These are phyloP conservation scores for Eimeria maxima DNA, from an alignment of 169 alveolate species.

Conservation along the genomic window DNA sequence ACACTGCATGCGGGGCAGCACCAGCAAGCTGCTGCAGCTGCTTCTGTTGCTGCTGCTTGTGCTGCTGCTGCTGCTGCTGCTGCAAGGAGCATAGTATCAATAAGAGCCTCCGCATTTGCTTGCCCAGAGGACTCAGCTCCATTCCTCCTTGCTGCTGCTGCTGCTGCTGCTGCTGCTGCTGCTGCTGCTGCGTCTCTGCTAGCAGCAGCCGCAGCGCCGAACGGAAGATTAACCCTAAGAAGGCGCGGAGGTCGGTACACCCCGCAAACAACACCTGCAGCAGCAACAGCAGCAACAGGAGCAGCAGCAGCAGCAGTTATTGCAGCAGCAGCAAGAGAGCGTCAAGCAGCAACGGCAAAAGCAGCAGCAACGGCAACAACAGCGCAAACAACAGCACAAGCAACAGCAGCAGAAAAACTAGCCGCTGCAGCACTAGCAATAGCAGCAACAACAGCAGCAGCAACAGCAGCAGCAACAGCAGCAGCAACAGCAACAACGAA, in stretches of 20 bases:
- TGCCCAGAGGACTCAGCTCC: constrained; percentile 38
- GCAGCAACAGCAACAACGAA: not conserved
- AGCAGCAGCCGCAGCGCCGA: constrained; percentile 71
- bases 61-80: constrained; percentile 60
- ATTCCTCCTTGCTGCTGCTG: not conserved
- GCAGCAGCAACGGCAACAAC: not conserved
- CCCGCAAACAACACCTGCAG: constrained; percentile 46
- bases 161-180: constrained; percentile 76
- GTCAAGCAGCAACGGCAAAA: not conserved
- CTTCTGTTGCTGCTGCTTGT: constrained; percentile 56
- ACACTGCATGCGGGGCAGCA: constrained; percentile 46
- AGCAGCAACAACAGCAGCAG: not conserved
- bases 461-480: constrained; percentile 3
- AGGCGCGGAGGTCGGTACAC: constrained; percentile 22
- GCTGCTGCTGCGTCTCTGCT: constrained; percentile 48
- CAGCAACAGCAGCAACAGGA: constrained; percentile 53
- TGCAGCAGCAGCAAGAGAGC: not conserved
- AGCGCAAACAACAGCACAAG: not conserved
- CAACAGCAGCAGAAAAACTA: constrained; percentile 36
- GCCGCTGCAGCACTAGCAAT: not conserved
- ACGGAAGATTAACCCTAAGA: constrained; percentile 48
- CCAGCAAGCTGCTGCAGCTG: constrained; percentile 23
- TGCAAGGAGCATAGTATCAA: not conserved
- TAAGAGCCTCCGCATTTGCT: constrained; percentile 9
- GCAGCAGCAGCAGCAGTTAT: constrained; percentile 14